A percentile compares a stretch with the other conserved stretches of the same genome.
Conservation (phyloP, 495 filamentous ascomycete species). For the Mytilinidion resinicola region DNA sequence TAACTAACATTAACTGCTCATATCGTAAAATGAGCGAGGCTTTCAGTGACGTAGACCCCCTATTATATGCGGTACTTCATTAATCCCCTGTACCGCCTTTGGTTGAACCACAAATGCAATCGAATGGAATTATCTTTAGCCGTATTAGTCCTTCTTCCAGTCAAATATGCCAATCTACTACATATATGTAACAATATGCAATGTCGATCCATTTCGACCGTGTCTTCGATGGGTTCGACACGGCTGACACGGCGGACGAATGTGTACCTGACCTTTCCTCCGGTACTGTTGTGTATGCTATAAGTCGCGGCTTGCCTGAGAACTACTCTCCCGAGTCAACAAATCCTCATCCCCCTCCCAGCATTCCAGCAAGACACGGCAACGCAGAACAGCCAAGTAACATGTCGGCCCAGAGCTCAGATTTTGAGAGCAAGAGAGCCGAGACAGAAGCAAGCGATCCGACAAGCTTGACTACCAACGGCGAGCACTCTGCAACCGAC, state of each 20-base stretch:
- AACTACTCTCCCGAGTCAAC: background rate
- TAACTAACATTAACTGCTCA: too few relatives aligned
- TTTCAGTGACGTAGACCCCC: too few relatives aligned
- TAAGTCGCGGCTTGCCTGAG: background rate
- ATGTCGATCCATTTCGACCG: background rate
- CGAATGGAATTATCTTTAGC: too few relatives aligned
- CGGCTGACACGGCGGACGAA: background rate
- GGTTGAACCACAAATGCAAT: too few relatives aligned
- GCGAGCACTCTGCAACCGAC: conserved; percentile 3
- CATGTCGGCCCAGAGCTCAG: background rate
- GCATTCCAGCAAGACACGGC: conserved; percentile 4
- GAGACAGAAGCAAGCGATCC: conserved; percentile 6
- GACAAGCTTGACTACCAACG: conserved; percentile 4
- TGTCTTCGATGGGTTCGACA: background rate
- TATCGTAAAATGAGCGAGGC: too few relatives aligned
- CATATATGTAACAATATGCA: background rate
- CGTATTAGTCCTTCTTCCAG: too few relatives aligned
- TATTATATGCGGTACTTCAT: too few relatives aligned
- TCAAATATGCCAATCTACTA: too few relatives aligned
- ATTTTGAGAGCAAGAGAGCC: conserved; percentile 7
- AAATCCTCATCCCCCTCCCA: conserved; percentile 1
- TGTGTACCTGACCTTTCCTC: background rate
- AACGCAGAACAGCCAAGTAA: background rate
- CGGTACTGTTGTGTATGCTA: background rate
- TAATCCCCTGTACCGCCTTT: too few relatives aligned